Evolutionary conservation across 179 eudicot species (phyloP).

Genomic region (Vitellaria paradoxa): DNA sequence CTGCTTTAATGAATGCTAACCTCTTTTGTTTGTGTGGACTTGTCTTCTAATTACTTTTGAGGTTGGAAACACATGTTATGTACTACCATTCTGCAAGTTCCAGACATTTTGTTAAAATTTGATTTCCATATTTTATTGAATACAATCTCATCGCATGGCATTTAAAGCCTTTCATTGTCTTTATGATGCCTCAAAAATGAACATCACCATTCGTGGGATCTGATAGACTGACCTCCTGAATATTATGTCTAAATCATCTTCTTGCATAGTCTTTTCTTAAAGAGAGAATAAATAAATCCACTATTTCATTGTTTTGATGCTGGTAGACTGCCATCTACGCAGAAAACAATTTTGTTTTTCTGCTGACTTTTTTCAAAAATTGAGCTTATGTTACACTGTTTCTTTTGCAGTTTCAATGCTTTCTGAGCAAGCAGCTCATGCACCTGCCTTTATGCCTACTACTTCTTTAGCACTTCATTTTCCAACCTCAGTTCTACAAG

Average conservation of each 20-base stretch:
- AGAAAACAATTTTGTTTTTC: background rate
- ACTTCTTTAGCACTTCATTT: constrained; percentile 50
- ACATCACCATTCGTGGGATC: too few relatives aligned
- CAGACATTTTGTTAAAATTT: too few relatives aligned
- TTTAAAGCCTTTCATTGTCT: background rate
- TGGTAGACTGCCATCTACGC: background rate
- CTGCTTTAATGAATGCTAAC: background rate
- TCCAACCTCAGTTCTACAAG: constrained; percentile 59
- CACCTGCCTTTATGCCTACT: constrained; percentile 34
- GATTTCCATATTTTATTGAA: background rate
- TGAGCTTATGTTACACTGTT: background rate
- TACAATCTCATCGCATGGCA: background rate
- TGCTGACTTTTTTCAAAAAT: background rate
- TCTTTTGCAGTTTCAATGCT: constrained; percentile 54
- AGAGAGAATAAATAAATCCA: background rate
- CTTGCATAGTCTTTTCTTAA: background rate
- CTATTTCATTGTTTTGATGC: background rate
- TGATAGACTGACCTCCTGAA: too few relatives aligned
- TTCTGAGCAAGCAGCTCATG: constrained; percentile 57
- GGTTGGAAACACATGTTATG: too few relatives aligned
- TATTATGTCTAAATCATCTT: background rate
- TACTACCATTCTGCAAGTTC: too few relatives aligned
- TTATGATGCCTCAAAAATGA: background rate
- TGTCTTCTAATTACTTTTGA: too few relatives aligned
- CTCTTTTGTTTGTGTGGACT: too few relatives aligned